A percentile compares a stretch with the other conserved stretches of the same genome.
These are phyloP conservation scores for Talaromyces amestolkiae DNA, from an alignment of 2,329 filamentous ascomycete genomes.

Conservation along the genomic window DNA sequence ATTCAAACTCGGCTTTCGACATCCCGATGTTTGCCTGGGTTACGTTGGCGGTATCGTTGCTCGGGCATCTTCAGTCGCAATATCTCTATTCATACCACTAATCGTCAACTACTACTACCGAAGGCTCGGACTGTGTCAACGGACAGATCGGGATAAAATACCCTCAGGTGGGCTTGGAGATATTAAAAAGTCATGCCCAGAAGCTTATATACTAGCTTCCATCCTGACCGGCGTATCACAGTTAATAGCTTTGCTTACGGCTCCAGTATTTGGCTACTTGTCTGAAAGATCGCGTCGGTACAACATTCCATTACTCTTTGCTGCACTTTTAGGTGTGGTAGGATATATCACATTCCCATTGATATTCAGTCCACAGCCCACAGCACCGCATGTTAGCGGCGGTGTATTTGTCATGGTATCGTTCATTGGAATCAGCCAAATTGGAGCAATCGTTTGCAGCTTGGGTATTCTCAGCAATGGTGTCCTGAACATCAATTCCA, in stretches of 20 bases:
- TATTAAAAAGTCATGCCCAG: slow-evolving; percentile 78
- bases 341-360: slow-evolving; percentile 76
- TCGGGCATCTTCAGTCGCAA: slow-evolving; percentile 88
- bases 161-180: slow-evolving; percentile 48
- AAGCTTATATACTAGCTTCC: slow-evolving; percentile 83
- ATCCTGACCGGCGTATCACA: slow-evolving; percentile 88
- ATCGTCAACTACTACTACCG: slow-evolving; percentile 92
- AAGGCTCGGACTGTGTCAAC: slow-evolving; percentile 71
- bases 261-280: slow-evolving; percentile 82
- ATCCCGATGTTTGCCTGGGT: slow-evolving; percentile 76
- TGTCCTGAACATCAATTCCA: slow-evolving; percentile 54
- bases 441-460: slow-evolving; percentile 93
- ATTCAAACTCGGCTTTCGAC: slow-evolving; percentile 68
- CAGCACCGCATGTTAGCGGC: slow-evolving; percentile 64
- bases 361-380: slow-evolving; percentile 73
- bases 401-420: slow-evolving; percentile 73
- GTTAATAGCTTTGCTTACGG: slow-evolving; percentile 76
- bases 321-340: slow-evolving; percentile 69
- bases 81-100: slow-evolving; percentile 90
- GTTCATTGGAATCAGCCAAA: slow-evolving; percentile 86
- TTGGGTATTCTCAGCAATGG: slow-evolving; percentile 83
- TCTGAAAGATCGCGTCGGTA: slow-evolving; percentile 65
- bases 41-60: slow-evolving; percentile 95
- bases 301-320: slow-evolving; percentile 71
- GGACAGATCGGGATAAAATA: slow-evolving; percentile 31